Evolutionary conservation across 1,284 basidiomycete species (phyloP).

Genomic region (Paramarasmius palmivorus): DNA sequence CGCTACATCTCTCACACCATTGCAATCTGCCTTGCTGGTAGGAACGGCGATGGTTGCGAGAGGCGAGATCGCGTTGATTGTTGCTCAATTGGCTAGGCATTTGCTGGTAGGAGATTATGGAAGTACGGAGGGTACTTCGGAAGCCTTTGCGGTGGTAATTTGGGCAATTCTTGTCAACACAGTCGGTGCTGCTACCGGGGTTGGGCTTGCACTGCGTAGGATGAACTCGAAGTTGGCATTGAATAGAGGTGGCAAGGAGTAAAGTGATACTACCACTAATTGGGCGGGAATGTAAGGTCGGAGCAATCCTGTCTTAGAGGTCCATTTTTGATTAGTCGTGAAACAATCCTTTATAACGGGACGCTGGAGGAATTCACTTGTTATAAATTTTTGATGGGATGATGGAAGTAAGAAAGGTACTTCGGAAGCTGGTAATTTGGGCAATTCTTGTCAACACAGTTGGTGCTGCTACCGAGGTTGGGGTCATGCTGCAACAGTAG

Average conservation of each 20-base stretch:
- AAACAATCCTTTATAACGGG: too few relatives aligned
- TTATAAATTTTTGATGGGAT: too few relatives aligned
- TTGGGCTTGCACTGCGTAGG: constrained; percentile 26
- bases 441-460: too few relatives aligned
- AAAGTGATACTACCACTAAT: too few relatives aligned
- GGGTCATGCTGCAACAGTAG: too few relatives aligned
- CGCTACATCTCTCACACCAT: constrained; percentile 5
- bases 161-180: constrained; percentile 40
- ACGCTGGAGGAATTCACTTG: too few relatives aligned
- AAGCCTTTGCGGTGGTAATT: constrained; percentile 39
- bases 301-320: too few relatives aligned
- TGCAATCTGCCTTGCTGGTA: constrained; percentile 28
- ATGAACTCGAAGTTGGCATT: constrained; percentile 8
- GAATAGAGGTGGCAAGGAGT: neutral
- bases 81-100: constrained; percentile 35
- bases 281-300: too few relatives aligned
- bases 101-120: constrained; percentile 22
- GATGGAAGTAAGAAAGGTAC: too few relatives aligned
- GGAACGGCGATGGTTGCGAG: constrained; percentile 40
- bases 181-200: constrained; percentile 34
- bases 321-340: too few relatives aligned
- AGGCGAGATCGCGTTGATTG: constrained; percentile 42
- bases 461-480: too few relatives aligned
- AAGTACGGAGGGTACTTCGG: constrained; percentile 16
- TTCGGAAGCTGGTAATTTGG: too few relatives aligned